These are phyloP conservation scores for Polychaeton citri DNA, from an alignment of 2,329 filamentous ascomycete genomes.

Conservation along the genomic window DNA sequence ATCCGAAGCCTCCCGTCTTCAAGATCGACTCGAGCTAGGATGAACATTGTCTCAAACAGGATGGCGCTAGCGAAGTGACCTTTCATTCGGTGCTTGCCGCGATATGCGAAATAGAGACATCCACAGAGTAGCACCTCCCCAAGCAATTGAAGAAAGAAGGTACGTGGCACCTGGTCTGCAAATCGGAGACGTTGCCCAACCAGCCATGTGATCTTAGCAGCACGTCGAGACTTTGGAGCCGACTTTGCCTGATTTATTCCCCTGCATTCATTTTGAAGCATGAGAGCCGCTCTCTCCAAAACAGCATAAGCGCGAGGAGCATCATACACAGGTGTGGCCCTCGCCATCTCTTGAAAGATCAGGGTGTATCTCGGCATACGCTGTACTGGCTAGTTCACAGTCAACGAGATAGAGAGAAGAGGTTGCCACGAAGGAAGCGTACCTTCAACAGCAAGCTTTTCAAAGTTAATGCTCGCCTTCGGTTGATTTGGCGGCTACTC, in stretches of 20 bases:
- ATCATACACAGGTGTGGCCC: slow-evolving; percentile 69
- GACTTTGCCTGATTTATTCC: slow-evolving; percentile 79
- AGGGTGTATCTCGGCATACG: slow-evolving; percentile 83
- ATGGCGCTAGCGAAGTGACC: slow-evolving; percentile 77
- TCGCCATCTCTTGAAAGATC: slow-evolving; percentile 70
- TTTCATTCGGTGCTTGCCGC: slow-evolving; percentile 51
- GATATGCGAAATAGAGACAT: slow-evolving; percentile 70
- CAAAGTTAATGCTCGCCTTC: slow-evolving; percentile 66
- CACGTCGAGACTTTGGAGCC: slow-evolving; percentile 53
- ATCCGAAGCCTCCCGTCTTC: slow-evolving; percentile 58
- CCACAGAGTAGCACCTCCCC: slow-evolving; percentile 75
- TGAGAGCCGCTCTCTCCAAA: slow-evolving; percentile 58
- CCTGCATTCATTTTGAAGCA: slow-evolving; percentile 59
- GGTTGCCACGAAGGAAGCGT: slow-evolving; percentile 9
- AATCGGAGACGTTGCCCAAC: slow-evolving; percentile 73
- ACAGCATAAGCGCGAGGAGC: slow-evolving; percentile 73
- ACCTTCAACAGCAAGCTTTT: slow-evolving; percentile 87
- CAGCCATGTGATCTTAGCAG: slow-evolving; percentile 70
- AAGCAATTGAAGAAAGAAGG: slow-evolving; percentile 54
- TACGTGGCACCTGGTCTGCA: slow-evolving; percentile 48
- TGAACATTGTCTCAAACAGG: slow-evolving; percentile 67
- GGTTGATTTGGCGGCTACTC: slow-evolving; percentile 48
- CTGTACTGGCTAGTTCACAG: slow-evolving; percentile 62
- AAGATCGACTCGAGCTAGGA: slow-evolving; percentile 57
- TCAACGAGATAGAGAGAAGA: slow-evolving; percentile 2